Evolutionary conservation across 805 yeast species (phyloP), one percentile per base, ranked within the genome.

Genomic region (Dipodascus geniculatus): DNA sequence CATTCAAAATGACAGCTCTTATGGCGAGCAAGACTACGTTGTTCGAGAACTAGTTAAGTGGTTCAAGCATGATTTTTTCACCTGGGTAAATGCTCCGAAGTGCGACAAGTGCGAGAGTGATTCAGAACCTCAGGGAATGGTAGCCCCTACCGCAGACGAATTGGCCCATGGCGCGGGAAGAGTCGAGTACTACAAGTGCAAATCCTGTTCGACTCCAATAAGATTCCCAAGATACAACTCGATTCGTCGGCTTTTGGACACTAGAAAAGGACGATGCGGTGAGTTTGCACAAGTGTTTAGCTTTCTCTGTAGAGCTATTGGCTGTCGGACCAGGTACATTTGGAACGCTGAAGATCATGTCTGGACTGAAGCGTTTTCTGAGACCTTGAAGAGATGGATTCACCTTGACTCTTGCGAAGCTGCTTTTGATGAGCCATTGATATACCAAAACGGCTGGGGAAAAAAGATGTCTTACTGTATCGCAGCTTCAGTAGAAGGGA

Each of bases 271-370:
- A 0, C 74, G 98, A 50, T 91, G 98, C 68, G 98, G 98, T 0
- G 98, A 91, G 66, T 91, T 96, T 95, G 91, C 90, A 53, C 85
- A 86, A 60, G 61, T 62, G 57, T 89, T 90, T 64, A 75, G 85
- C 48, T 70, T 87, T 35, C 68, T 89, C 1, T 69, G 90, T 53
- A 74, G 81, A 23, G 80, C 96, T 0, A 69, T 90, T 48, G 86
- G 83, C 0, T 63, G 81, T 2, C 72, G 80, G 23, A 78, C 79
- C 1, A 69, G 98, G 51, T 89, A 84, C 62, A 71, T 90, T 1
- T 87, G 95, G 95, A 89, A 88, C 65, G 71, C 78, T 4, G 98
- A 91, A 65, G 98, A 91, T 65, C 98, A 91, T 65, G 97, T 63
- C 2, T 91, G 98, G 98, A 85, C 95, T 61, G 98, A 91, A 63